Evolutionary conservation across 164 flowering plant genomes (phyloP), one percentile per base, ranked within the genome.

Genomic region (Dillenia turbinata): DNA sequence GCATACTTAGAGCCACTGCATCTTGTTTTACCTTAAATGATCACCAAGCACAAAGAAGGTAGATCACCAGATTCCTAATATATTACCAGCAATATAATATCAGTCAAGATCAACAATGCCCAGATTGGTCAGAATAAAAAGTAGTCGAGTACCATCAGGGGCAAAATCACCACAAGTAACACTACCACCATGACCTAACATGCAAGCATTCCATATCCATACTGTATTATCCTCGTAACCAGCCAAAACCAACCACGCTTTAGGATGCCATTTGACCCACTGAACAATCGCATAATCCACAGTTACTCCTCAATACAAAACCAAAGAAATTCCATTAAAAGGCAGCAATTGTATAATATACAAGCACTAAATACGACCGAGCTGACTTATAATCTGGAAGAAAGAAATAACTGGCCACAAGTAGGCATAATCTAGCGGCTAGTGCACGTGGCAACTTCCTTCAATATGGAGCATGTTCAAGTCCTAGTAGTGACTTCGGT

Each of bases 191-290:
- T 94, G 98, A 49, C 98, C 97, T 12, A 89, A 91, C 75, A 77
- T 78, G 58, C 73, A 72, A 66, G 95, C 95, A 77, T 94, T 94
- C 98, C 97, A 94, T 96, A 91, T 83, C 95, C 93, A 91, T 64
- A 73, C 82, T 61, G 71, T 77, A 44, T 78, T 72, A 80, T 90
- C 97, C 73, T 87, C 96, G 26, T 93, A 85, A 68, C 98, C 98
- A 49, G 95, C 97, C 79, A 94, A 79, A 17, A 90, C 65, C 66
- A 89, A 19, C 74, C 87, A 88, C 56, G 95, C 98, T 74, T 76
- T 86, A 45, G 97, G 98, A 78, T 94, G 97, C 98, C 98, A 94
- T 77, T 71, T 84, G 57, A 94, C 75, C 98, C 98, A 94, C 98
- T 94, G 81, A 71, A 24, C 52, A 66, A 6, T 52, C 53, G 52